Percentiles rank a stretch among this genome's conserved stretches.
phyloP scores from a whole-genome alignment of 176 grass and related monocot species.

The Bothriochloa decipiens region DNA sequence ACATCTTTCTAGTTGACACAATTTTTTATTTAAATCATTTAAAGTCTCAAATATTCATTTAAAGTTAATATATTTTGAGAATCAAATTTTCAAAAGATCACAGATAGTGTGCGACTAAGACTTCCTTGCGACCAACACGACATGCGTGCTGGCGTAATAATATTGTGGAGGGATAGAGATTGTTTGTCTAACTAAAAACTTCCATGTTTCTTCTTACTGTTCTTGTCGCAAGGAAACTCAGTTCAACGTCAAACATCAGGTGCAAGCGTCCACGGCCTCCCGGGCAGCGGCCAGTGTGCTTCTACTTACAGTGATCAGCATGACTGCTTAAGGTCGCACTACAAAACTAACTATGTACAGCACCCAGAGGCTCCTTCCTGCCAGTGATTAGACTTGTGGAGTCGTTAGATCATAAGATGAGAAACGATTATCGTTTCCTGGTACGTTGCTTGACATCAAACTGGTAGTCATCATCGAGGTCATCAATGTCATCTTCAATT shows the following conservation, averaged over 20 bases:
- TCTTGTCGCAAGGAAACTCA: constrained; percentile 9
- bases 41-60: not conserved
- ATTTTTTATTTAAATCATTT: not conserved
- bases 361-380: not conserved
- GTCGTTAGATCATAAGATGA: constrained; percentile 46
- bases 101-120: too few relatives aligned
- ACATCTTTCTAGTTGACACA: not conserved
- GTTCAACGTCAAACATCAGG: not conserved
- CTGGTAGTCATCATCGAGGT: constrained; percentile 55
- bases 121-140: too few relatives aligned
- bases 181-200: not conserved
- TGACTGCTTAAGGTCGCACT: not conserved
- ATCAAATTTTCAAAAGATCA: not conserved
- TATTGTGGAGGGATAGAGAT: not conserved
- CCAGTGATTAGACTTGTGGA: not conserved
- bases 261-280: not conserved
- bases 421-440: constrained; percentile 37
- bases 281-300: not conserved
- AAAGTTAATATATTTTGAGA: not conserved
- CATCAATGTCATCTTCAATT: constrained; percentile 68
- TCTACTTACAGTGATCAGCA: constrained; percentile 27
- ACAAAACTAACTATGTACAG: constrained; percentile 43
- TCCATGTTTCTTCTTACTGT: not conserved
- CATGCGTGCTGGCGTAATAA: too few relatives aligned
- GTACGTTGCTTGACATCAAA: constrained; percentile 46